phyloP scores from a whole-genome alignment of 192 early-diverging fungal species.

The Phlyctochytrium arcticum region DNA sequence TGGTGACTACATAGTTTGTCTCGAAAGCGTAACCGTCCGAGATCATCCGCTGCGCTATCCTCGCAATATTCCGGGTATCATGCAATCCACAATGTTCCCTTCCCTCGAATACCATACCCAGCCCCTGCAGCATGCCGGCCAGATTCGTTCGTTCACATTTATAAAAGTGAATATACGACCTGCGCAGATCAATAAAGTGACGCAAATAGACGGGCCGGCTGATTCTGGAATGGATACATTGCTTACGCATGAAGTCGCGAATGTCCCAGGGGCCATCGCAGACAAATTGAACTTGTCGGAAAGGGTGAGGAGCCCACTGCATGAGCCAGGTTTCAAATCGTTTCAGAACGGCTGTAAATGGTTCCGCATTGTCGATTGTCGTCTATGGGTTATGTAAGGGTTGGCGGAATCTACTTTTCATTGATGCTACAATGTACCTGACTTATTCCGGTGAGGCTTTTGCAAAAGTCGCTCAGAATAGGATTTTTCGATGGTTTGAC shows the following conservation, averaged over 20 bases:
- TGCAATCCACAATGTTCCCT: conserved; percentile 76
- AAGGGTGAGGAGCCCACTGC: conserved; percentile 33
- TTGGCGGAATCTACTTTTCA: too few species aligned
- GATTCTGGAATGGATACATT: conserved; percentile 53
- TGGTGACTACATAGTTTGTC: conserved; percentile 16
- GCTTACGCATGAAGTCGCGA: conserved; percentile 76
- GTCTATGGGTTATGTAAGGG: too few species aligned
- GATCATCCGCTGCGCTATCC: conserved; percentile 61
- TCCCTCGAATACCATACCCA: conserved; percentile 68
- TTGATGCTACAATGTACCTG: conserved; percentile 48
- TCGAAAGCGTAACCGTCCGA: conserved; percentile 34
- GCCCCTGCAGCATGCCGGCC: conserved; percentile 54
- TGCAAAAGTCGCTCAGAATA: conserved; percentile 70
- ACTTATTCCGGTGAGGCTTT: conserved; percentile 71
- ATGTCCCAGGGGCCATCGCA: conserved; percentile 76
- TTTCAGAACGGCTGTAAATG: conserved; percentile 47
- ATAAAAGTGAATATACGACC: conserved; percentile 53
- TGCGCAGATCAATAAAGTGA: conserved; percentile 63
- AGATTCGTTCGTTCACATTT: conserved; percentile 49
- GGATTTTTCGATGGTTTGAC: conserved; percentile 66
- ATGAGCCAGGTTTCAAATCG: conserved; percentile 48
- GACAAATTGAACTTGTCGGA: conserved; percentile 39
- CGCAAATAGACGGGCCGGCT: conserved; percentile 58
- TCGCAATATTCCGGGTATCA: conserved; percentile 73
- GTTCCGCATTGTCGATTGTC: conserved; percentile 44